Conservation (phyloP, 257 asterid species). For the Plantago major region DNA sequence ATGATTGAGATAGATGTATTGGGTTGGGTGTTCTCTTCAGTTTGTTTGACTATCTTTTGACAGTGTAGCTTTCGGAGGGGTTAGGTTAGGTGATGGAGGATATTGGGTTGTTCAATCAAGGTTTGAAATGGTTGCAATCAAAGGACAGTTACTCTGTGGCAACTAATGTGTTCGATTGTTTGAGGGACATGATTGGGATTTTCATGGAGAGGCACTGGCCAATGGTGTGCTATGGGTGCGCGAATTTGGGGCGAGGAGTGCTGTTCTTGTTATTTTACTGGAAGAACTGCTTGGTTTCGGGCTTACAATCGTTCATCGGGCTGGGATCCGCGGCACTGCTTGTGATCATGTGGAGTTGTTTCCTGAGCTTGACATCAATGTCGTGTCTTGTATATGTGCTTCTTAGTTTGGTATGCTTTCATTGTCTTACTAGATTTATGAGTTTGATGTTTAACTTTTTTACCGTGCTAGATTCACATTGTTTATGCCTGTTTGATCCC, state of each 20-base stretch:
- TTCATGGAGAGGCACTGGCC: slow-evolving; percentile 95
- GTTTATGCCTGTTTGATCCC: slow-evolving; percentile 14
- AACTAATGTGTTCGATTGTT: slow-evolving; percentile 44
- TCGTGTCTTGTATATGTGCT: slow-evolving; percentile 87
- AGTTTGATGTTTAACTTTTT: background rate
- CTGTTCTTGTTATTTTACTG: slow-evolving; percentile 62
- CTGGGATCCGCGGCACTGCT: slow-evolving; percentile 92
- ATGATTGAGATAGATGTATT: slow-evolving; percentile 5
- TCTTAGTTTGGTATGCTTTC: slow-evolving; percentile 81
- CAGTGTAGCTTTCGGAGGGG: slow-evolving; percentile 8
- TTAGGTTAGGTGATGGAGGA: slow-evolving; percentile 69
- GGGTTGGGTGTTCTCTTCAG: slow-evolving; percentile 16
- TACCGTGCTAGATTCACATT: slow-evolving; percentile 11
- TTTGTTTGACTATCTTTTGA: slow-evolving; percentile 23
- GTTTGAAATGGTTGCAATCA: slow-evolving; percentile 85
- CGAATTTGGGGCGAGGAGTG: slow-evolving; percentile 45
- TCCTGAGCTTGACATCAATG: slow-evolving; percentile 89
- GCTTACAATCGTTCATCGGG: slow-evolving; percentile 61
- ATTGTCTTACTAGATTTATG: slow-evolving; percentile 5
- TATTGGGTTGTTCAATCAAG: slow-evolving; percentile 89
- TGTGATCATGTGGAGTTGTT: slow-evolving; percentile 95
- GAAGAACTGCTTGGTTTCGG: slow-evolving; percentile 67
- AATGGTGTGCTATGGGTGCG: slow-evolving; percentile 75
- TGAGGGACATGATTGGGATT: slow-evolving; percentile 65
- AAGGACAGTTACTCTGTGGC: slow-evolving; percentile 69